phyloP scores from a whole-genome alignment of 768 basidiomycete genomes.

The Collybiopsis luxurians region DNA sequence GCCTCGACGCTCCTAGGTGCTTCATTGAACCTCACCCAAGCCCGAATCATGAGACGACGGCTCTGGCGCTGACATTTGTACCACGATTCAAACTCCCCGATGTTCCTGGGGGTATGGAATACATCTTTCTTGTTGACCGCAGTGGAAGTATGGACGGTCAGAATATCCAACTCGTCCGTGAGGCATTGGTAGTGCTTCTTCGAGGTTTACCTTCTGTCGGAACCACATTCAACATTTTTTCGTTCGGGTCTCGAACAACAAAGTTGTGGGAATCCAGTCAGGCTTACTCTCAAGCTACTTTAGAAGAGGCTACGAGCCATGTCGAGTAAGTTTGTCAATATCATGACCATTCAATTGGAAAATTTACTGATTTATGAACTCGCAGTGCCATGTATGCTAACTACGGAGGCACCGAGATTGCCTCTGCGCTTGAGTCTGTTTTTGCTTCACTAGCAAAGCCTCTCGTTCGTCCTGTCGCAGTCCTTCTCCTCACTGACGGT shows the following conservation, averaged over 20 bases:
- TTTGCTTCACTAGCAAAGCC: constrained; percentile 28
- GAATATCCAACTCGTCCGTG: constrained; percentile 45
- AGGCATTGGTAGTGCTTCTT: constrained; percentile 44
- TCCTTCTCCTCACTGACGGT: constrained; percentile 65
- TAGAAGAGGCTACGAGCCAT: constrained; percentile 16
- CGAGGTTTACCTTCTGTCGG: constrained; percentile 41
- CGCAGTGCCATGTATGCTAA: constrained; percentile 23
- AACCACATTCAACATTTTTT: constrained; percentile 54
- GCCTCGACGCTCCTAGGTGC: constrained; percentile 52
- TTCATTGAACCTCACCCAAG: constrained; percentile 43
- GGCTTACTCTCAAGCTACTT: constrained; percentile 25
- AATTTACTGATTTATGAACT: neutral
- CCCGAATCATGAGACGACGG: constrained; percentile 30
- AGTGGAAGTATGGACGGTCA: constrained; percentile 51
- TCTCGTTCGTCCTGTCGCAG: constrained; percentile 34
- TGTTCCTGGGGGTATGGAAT: constrained; percentile 43
- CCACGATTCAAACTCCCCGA: constrained; percentile 46
- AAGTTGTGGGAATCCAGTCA: constrained; percentile 35
- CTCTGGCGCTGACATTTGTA: constrained; percentile 52
- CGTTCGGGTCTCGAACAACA: constrained; percentile 36
- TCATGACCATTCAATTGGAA: neutral
- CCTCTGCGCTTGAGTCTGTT: constrained; percentile 36
- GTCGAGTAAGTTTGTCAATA: neutral
- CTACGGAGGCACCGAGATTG: constrained; percentile 52
- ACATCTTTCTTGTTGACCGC: constrained; percentile 58